Evolutionary conservation across 2,329 filamentous ascomycete species (phyloP).

Genomic region (Dothistroma septosporum): DNA sequence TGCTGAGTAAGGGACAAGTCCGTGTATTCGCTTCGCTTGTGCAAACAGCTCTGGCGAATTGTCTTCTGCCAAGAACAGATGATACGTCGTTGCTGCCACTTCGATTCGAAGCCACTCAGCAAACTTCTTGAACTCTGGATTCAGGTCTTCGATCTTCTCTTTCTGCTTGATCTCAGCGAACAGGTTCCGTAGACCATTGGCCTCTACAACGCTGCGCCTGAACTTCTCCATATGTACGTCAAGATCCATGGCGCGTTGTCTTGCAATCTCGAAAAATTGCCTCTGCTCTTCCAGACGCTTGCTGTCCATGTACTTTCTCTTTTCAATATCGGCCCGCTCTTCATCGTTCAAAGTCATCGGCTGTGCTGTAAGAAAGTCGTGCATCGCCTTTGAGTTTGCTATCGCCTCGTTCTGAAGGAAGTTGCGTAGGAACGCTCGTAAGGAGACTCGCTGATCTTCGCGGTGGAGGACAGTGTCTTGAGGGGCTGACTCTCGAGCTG

Average conservation of each 20-base stretch:
- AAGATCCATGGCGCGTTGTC: conserved; percentile 82
- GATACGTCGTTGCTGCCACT: conserved; percentile 92
- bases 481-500: conserved; percentile 14
- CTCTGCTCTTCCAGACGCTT: conserved; percentile 88
- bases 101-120: conserved; percentile 98
- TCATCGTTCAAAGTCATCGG: conserved; percentile 73
- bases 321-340: conserved; percentile 75
- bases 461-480: conserved; percentile 61
- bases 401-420: conserved; percentile 80
- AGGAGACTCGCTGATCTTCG: conserved; percentile 84
- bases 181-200: conserved; percentile 84
- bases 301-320: conserved; percentile 77
- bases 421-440: conserved; percentile 84
- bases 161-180: conserved; percentile 93
- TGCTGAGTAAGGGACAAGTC: conserved; percentile 84
- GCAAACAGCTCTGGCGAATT: conserved; percentile 96
- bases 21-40: conserved; percentile 90
- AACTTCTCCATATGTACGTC: conserved; percentile 96
- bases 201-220: conserved; percentile 62
- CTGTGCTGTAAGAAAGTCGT: conserved; percentile 74
- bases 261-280: conserved; percentile 91
- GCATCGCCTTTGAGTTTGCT: conserved; percentile 75
- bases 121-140: conserved; percentile 95
- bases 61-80: conserved; percentile 94
- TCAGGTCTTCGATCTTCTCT: conserved; percentile 78